Evolutionary conservation across 2,329 filamentous ascomycete species (phyloP).

Genomic region (Tolypocladium ophioglossoides): DNA sequence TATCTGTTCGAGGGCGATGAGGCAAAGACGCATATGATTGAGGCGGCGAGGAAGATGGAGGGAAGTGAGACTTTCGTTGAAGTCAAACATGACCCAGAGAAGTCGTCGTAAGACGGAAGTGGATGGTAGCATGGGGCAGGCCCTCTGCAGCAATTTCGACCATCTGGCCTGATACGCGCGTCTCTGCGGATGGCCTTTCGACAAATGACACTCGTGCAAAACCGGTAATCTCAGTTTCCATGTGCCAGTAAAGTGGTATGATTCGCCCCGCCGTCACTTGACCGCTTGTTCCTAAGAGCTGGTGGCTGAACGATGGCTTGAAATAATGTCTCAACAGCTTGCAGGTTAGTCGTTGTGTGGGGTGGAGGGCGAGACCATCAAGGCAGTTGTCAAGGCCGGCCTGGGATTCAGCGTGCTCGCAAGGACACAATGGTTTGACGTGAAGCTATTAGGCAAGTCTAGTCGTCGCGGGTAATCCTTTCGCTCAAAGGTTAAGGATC

Average conservation of each 20-base stretch:
- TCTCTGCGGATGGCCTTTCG: not conserved
- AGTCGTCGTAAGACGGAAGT: not conserved
- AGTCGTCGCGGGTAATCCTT: not conserved
- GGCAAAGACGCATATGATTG: conserved; percentile 13
- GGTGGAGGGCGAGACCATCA: too few relatives aligned
- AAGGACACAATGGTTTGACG: not conserved
- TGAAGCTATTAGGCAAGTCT: not conserved
- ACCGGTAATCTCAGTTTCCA: not conserved
- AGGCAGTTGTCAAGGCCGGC: not conserved
- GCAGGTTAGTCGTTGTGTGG: too few relatives aligned
- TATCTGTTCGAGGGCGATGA: conserved; percentile 19
- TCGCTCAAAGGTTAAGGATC: not conserved
- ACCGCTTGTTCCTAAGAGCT: not conserved
- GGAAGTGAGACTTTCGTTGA: conserved; percentile 2
- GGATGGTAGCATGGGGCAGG: not conserved
- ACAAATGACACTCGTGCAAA: not conserved
- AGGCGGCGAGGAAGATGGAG: conserved; percentile 8
- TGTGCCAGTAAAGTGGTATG: not conserved
- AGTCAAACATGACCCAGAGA: conserved; percentile 1
- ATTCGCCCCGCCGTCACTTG: not conserved
- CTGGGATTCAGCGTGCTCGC: not conserved
- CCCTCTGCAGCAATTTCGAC: too few relatives aligned
- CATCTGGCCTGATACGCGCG: not conserved
- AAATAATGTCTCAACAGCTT: not conserved
- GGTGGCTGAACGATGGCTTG: not conserved